Percentiles rank a stretch among this genome's conserved stretches.
These are phyloP conservation scores for Bipolaris oryzae DNA, from an alignment of 2,329 filamentous ascomycete species.

Conservation along the genomic window DNA sequence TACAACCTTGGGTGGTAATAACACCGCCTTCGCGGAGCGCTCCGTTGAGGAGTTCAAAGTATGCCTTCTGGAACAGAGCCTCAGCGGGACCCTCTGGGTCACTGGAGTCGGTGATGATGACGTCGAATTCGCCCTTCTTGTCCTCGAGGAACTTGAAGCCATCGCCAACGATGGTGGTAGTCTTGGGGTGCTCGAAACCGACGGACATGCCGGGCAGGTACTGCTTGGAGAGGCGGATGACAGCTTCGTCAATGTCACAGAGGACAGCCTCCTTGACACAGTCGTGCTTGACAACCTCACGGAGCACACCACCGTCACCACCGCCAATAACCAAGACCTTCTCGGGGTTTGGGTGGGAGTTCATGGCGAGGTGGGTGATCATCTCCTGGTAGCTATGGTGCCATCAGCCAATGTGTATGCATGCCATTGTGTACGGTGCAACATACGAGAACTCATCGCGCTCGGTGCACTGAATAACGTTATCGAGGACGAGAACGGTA, in stretches of 20 bases:
- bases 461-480: slow-evolving; percentile 98
- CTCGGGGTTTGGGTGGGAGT: slow-evolving; percentile 97
- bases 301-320: slow-evolving; percentile 95
- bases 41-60: slow-evolving; percentile 91
- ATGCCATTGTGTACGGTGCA: not conserved
- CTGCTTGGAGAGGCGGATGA: slow-evolving; percentile 97
- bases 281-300: slow-evolving; percentile 99
- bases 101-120: slow-evolving; percentile 99
- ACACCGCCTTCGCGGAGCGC: slow-evolving; percentile 94
- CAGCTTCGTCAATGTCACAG: slow-evolving; percentile 99
- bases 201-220: slow-evolving; percentile 93
- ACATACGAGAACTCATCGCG: slow-evolving; percentile 91
- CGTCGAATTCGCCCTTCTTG: slow-evolving; percentile 96
- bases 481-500: slow-evolving; percentile 95
- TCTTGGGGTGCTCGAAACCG: slow-evolving; percentile 92
- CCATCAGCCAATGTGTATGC: slow-evolving; percentile 20
- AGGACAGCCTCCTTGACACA: slow-evolving; percentile 94
- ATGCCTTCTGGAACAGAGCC: slow-evolving; percentile 96
- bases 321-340: slow-evolving; percentile 98
- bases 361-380: slow-evolving; percentile 98
- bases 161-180: slow-evolving; percentile 90
- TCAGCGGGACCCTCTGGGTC: slow-evolving; percentile 97
- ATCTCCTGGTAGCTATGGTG: slow-evolving; percentile 86
- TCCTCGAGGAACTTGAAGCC: slow-evolving; percentile 98
- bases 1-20: slow-evolving; percentile 99